Evolutionary conservation across 306 rosid species (phyloP), one percentile per base, ranked within the genome.

Genomic region (Castanea sativa): DNA sequence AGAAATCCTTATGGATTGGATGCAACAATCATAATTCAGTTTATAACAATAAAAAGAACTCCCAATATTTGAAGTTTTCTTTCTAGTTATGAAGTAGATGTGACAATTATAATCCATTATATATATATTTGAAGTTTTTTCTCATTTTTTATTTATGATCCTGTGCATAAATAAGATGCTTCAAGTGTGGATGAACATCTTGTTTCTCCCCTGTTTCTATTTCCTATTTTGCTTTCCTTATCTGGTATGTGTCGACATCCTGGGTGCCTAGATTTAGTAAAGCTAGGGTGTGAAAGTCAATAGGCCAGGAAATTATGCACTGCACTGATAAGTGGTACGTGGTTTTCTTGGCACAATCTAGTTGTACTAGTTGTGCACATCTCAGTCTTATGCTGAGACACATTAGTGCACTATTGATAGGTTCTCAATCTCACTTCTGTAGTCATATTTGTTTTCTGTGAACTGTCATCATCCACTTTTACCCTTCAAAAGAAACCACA

Each of bases 401-500:
- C 8, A 55, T 16, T 19, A 19, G 8, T 19, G 21, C 59, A 55
- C 59, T 18, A 55, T 19, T 55, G 20, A 55, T 55, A 23, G 18
- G 9, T 55, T 55, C 59, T 5, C 59, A 55, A 55, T 55, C 19
- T 55, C 23, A 55, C 59, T 55, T 55, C 21, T 15, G 59, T 19
- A 55, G n/a, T 55, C 21, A 55, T 18, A 19, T 55, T 16, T 18
- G 18, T 18, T 19, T 55, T 49, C 53, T 49, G 53, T 49, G 53
- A 10, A 13, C 23, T 15, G 59, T 18, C 9, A 12, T 38, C 25
- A 69, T 21, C 53, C 29, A 41, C 20, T 55, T 18, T 5, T 69
- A 69, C 19, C 60, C 52, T 58, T 70, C 49, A 29, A 78, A 33
- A 58, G 72, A 18, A 71, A 77, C 43, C 78, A 73, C 73, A 53